Base-by-base conservation (phyloP, 805 yeast species). In the Wickerhamomyces ciferrii region DNA sequence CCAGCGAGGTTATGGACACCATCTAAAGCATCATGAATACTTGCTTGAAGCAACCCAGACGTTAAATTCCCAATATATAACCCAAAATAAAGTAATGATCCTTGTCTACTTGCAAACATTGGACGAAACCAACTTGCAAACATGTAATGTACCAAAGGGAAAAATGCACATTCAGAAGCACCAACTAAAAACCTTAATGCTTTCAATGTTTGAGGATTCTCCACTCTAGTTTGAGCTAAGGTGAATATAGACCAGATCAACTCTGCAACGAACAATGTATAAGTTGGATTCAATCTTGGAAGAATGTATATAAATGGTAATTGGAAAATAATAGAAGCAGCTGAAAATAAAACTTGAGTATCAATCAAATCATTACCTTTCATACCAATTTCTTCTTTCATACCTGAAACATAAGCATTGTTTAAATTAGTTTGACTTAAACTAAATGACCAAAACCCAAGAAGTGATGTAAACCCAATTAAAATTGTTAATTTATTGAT, bases 371-470 rank as follows among this genome's bases (percentile, higher is more conserved):
- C 32, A 29, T 29, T 29, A 29, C 32, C 32, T 29, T 57, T 49
- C 71, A 74, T 68, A 10, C 53, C 45, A 39, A 65, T 66, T 48
- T 69, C 63, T 53, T 73, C 76, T 48, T 66, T 62, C 77, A 74
- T 60, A n/a, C 78, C 78, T 47, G 70, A 71, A 40, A 73, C 67
- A 52, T 71, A 72, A 2, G 79, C 77, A 5, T 70, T 71, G 20
- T 66, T 60, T 24, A 73, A 52, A 50, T 74, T 73, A 32, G 60
- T 55, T 48, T 63, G 72, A 49, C 72, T 69, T 48, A 74, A 60
- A 32, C 68, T 69, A 51, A 72, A 72, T 49, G 82, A 78, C 86
- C 86, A 84, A 61, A 83, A 83, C 1, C 79, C 80, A 48, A 80
- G 62, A 60, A 81, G 75, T 0, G 84, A 70, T 52, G 79, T 78